phyloP scores from a whole-genome alignment of 2,329 filamentous ascomycete genomes.

The Colletotrichum eleusines region DNA sequence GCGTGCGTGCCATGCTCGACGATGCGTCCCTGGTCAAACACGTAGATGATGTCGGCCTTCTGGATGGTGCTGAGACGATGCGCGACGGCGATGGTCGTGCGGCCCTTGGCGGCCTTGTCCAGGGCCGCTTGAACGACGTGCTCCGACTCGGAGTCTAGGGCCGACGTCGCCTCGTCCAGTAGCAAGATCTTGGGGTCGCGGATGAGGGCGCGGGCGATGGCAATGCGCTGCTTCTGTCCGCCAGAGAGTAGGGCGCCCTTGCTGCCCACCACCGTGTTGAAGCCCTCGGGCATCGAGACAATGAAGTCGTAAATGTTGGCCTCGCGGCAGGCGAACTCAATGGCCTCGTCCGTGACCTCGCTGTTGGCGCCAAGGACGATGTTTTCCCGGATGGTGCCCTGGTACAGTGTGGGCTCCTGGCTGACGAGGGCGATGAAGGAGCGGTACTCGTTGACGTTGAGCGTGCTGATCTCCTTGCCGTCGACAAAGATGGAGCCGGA shows the following conservation, averaged over 20 bases:
- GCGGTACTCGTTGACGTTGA: conserved; percentile 90
- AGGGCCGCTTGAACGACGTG: conserved; percentile 85
- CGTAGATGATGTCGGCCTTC: conserved; percentile 93
- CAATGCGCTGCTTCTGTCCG: conserved; percentile 94
- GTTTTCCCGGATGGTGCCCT: conserved; percentile 91
- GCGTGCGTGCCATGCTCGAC: conserved; percentile 86
- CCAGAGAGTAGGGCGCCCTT: conserved; percentile 89
- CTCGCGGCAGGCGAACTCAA: conserved; percentile 86
- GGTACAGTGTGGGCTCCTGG: conserved; percentile 95
- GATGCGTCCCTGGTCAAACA: conserved; percentile 91
- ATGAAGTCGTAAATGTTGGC: conserved; percentile 96
- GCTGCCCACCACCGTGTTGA: conserved; percentile 86
- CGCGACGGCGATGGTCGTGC: conserved; percentile 94
- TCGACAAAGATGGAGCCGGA: conserved; percentile 85
- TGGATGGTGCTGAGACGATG: conserved; percentile 94
- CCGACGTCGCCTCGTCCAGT: conserved; percentile 84
- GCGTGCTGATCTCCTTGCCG: conserved; percentile 80
- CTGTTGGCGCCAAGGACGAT: conserved; percentile 81
- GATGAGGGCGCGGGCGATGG: conserved; percentile 90
- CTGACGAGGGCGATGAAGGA: conserved; percentile 87
- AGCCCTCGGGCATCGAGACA: conserved; percentile 85
- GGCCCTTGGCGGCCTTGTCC: conserved; percentile 83
- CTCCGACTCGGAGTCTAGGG: conserved; percentile 81
- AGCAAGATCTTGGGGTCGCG: conserved; percentile 91
- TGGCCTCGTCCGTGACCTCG: conserved; percentile 76